Evolutionary conservation across 495 filamentous ascomycete species (phyloP), one percentile per base, ranked within the genome.

Genomic region (Xylaria grammica): DNA sequence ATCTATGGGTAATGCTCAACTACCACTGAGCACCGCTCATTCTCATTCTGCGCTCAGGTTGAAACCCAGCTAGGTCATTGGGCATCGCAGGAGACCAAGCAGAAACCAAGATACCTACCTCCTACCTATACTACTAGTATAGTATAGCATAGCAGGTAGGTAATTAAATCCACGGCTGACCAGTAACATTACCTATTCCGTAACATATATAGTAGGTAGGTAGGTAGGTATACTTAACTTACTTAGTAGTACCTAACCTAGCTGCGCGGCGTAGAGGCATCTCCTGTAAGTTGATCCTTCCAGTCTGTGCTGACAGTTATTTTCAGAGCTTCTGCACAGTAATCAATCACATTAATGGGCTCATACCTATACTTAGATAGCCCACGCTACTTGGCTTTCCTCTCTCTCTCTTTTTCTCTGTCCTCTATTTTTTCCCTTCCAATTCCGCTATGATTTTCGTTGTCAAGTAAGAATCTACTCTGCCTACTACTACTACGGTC

Each of bases 281-380:
- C 34, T 36, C 11, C 11, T 36, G 34, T 36, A 36, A 38, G 36
- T 58, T 30, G 40, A 58, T 58, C 40, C 55, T 46, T 45, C 38
- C 45, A 34, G 29, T 46, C n/a, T 26, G 22, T 59, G 56, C 56
- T 59, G 56, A 59, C 56, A 32, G 17, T 57, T 40, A 24, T 57
- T 48, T 42, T 48, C 56, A 24, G 40, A 3, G 6, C 22, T 26
- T 29, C 27, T 59, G 56, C 56, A 59, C n/a, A 59, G 56, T 59
- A 59, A 59, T 59, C 56, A 59, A 59, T 59, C 56, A 59, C n/a
- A 29, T 20, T 29, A 11, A 48, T 59, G 17, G 56, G n/a, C 42
- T 59, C 42, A 34, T 29, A 15, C 27, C 40, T 44, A 48, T 44
- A n/a, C n/a, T n/a, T n/a, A 29, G 38, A 58, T 45, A 58, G 20